Conservation (phyloP, 257 asterid species). For the Echites panduratus region DNA sequence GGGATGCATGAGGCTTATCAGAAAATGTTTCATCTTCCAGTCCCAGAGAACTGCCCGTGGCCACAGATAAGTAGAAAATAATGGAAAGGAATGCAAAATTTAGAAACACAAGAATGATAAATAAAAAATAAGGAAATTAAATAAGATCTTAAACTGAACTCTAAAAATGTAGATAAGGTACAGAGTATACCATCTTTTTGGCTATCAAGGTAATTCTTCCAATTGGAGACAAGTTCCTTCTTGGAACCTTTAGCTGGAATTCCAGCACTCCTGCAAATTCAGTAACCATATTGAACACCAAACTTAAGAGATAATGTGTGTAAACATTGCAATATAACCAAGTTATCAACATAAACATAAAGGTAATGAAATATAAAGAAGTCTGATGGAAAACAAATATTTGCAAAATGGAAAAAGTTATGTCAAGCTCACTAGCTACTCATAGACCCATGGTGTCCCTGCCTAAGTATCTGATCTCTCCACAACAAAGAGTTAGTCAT, state of each 20-base stretch:
- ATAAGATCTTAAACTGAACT: not conserved
- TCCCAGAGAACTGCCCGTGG: conserved; percentile 29
- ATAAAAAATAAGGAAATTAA: conserved; percentile 5
- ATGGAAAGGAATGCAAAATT: conserved; percentile 5
- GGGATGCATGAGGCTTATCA: conserved; percentile 28
- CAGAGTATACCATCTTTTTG: conserved; percentile 42
- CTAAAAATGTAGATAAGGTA: not conserved
- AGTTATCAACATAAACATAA: no score
- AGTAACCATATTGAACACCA: not conserved
- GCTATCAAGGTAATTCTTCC: conserved; percentile 38
- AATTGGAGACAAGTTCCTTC: conserved; percentile 43
- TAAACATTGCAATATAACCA: conserved; percentile 2
- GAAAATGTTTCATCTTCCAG: conserved; percentile 23
- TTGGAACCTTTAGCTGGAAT: conserved; percentile 53
- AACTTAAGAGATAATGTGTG: conserved; percentile 7
- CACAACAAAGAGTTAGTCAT: not conserved
- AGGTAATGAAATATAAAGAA: not conserved
- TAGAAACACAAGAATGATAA: not conserved
- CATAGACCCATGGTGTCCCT: not conserved
- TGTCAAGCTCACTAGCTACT: not conserved
- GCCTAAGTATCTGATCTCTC: not conserved
- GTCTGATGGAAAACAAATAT: not conserved
- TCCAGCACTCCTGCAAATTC: conserved; percentile 41
- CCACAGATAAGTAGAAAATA: conserved; percentile 9
- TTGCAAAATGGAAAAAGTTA: not conserved